Evolutionary conservation across 805 yeast genomes (phyloP).

Genomic region (Ogataea paradorogensis): DNA sequence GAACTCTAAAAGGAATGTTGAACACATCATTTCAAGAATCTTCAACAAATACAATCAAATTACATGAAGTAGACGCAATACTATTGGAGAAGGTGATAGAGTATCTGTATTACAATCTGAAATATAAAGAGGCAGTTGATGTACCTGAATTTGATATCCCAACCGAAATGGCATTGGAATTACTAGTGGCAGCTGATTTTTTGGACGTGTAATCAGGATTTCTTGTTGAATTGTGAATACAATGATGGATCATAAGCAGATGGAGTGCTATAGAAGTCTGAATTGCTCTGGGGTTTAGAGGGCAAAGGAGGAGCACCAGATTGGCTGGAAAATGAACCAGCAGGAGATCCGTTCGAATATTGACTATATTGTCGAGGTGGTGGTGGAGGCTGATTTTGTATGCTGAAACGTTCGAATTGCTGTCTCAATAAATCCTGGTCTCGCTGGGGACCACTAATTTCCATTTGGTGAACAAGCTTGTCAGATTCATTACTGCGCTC

Average conservation of each 20-base stretch:
- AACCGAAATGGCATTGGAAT: slow-evolving; percentile 88
- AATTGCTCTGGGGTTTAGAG: slow-evolving; percentile 23
- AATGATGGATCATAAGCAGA: slow-evolving; percentile 48
- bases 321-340: slow-evolving; percentile 5
- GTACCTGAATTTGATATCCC: slow-evolving; percentile 89
- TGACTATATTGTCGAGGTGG: slow-evolving; percentile 13
- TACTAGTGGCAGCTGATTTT: slow-evolving; percentile 90
- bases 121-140: slow-evolving; percentile 60
- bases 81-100: slow-evolving; percentile 80
- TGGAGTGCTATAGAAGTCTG: slow-evolving; percentile 47
- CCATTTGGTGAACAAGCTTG: slow-evolving; percentile 14
- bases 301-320: slow-evolving; percentile 27
- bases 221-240: slow-evolving; percentile 37
- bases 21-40: slow-evolving; percentile 57
- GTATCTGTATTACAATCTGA: slow-evolving; percentile 71
- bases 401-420: slow-evolving; percentile 18
- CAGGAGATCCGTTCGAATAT: neutral
- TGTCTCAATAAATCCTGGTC: slow-evolving; percentile 23
- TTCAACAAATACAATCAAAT: slow-evolving; percentile 48
- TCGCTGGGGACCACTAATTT: slow-evolving; percentile 15
- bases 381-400: slow-evolving; percentile 14
- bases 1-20: slow-evolving; percentile 59
- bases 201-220: slow-evolving; percentile 50
- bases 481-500: slow-evolving; percentile 30
- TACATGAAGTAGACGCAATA: slow-evolving; percentile 66